A percentile compares a stretch with the other conserved stretches of the same genome.
Evolutionary conservation across 1,139 yeast genomes (phyloP).

Genomic region (Sugiyamaella japonica): DNA sequence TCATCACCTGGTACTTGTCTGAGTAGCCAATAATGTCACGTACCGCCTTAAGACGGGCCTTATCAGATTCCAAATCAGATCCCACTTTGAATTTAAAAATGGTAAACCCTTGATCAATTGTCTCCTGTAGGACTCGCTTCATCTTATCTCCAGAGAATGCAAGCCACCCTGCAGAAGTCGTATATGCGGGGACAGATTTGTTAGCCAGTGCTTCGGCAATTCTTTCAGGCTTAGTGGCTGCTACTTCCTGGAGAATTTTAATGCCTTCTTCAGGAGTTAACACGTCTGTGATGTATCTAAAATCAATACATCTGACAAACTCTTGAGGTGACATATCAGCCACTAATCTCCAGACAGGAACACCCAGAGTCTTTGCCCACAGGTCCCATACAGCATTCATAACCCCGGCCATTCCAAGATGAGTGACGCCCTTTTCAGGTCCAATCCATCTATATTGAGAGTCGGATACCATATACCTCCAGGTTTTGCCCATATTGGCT

Average conservation of each 20-base stretch:
- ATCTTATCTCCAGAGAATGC: conserved; percentile 44
- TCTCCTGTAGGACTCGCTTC: conserved; percentile 35
- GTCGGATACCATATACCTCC: conserved; percentile 42
- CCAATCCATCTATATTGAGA: conserved; percentile 43
- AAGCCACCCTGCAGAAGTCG: conserved; percentile 47
- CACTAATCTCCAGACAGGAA: conserved; percentile 42
- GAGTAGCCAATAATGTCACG: conserved; percentile 43
- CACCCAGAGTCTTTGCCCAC: conserved; percentile 39
- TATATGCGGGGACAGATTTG: conserved; percentile 44
- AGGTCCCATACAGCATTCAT: conserved; percentile 42
- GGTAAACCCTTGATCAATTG: conserved; percentile 41
- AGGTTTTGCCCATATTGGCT: conserved; percentile 40
- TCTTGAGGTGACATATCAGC: conserved; percentile 43
- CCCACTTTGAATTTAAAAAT: conserved; percentile 46
- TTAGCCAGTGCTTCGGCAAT: conserved; percentile 39
- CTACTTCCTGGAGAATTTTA: conserved; percentile 33
- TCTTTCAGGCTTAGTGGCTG: conserved; percentile 36
- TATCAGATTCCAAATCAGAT: conserved; percentile 39
- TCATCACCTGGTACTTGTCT: conserved; percentile 35
- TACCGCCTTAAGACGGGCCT: conserved; percentile 38
- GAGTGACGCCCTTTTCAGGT: conserved; percentile 42
- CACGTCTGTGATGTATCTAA: conserved; percentile 41
- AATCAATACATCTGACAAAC: conserved; percentile 41
- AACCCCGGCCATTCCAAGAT: conserved; percentile 36
- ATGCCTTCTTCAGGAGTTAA: conserved; percentile 42